These are phyloP conservation scores for Aspergillus hancockii DNA, from an alignment of 495 filamentous ascomycete species.

Conservation along the genomic window DNA sequence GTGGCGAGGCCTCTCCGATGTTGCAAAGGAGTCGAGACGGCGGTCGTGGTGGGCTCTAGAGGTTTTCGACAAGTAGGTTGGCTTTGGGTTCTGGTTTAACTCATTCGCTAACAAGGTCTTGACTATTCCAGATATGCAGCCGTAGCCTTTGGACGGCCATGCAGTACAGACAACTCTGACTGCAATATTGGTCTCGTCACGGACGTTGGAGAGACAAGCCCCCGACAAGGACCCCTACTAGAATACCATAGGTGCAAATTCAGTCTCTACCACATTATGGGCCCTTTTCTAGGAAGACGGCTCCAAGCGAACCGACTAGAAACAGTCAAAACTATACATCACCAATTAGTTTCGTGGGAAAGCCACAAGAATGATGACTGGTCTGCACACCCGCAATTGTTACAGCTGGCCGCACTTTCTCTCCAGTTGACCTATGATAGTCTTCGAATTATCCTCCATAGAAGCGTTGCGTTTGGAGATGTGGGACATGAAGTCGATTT, in stretches of 20 bases:
- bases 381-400: background rate
- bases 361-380: background rate
- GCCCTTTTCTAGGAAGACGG: background rate
- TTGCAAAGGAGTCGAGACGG: background rate
- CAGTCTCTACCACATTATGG: slow-evolving; percentile 1
- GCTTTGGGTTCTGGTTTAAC: background rate
- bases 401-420: background rate
- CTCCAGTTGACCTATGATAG: slow-evolving; percentile 7
- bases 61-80: slow-evolving; percentile 1
- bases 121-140: slow-evolving; percentile 4
- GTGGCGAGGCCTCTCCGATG: background rate
- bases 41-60: slow-evolving; percentile 6
- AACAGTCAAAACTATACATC: background rate
- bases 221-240: background rate
- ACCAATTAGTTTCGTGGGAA: background rate
- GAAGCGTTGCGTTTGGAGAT: slow-evolving; percentile 5
- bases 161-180: background rate
- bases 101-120: background rate
- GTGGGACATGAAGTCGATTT: background rate
- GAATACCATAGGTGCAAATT: slow-evolving; percentile 1
- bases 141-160: slow-evolving; percentile 5
- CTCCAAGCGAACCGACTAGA: background rate
- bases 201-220: background rate
- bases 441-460: slow-evolving; percentile 4
- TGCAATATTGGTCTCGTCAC: background rate